phyloP scores from a whole-genome alignment of 129 eudicot species.

The Pittosporum tobira region DNA sequence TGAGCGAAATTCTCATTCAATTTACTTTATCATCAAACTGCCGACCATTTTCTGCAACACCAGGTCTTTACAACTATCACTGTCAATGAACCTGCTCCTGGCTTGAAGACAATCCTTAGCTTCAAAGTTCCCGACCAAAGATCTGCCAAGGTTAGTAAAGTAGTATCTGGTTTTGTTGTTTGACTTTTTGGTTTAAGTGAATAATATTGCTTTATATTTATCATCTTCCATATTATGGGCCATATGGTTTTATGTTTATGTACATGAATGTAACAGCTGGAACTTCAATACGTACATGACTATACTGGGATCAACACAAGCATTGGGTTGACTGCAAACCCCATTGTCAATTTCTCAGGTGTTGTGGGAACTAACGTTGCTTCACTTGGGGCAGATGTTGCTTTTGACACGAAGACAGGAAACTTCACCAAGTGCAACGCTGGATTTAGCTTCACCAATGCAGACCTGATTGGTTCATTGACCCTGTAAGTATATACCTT shows the following conservation, averaged over 20 bases:
- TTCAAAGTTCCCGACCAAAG: conserved; percentile 85
- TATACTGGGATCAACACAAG: conserved; percentile 82
- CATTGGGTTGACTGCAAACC: conserved; percentile 83
- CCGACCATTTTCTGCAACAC: conserved; percentile 3
- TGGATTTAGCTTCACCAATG: conserved; percentile 61
- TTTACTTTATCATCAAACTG: neutral
- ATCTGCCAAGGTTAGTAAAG: conserved; percentile 75
- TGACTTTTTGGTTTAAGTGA: conserved; percentile 1
- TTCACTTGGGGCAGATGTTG: conserved; percentile 60
- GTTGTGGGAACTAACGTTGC: conserved; percentile 48
- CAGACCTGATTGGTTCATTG: conserved; percentile 74
- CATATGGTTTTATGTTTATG: neutral
- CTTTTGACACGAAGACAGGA: conserved; percentile 70
- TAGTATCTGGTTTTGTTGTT: neutral
- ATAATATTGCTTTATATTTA: neutral
- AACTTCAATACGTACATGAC: conserved; percentile 89
- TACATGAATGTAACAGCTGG: conserved; percentile 43
- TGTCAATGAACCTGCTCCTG: conserved; percentile 81
- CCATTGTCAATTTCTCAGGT: conserved; percentile 77
- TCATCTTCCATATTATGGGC: neutral
- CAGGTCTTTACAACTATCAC: conserved; percentile 80
- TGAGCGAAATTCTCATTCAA: neutral
- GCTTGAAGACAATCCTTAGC: conserved; percentile 78
- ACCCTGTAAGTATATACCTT: conserved; percentile 56
- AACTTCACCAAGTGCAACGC: conserved; percentile 58